A percentile compares a stretch with the other conserved stretches of the same genome.
phyloP scores from a whole-genome alignment of 805 yeast genomes.

The Ogataea nakhonphanomensis region DNA sequence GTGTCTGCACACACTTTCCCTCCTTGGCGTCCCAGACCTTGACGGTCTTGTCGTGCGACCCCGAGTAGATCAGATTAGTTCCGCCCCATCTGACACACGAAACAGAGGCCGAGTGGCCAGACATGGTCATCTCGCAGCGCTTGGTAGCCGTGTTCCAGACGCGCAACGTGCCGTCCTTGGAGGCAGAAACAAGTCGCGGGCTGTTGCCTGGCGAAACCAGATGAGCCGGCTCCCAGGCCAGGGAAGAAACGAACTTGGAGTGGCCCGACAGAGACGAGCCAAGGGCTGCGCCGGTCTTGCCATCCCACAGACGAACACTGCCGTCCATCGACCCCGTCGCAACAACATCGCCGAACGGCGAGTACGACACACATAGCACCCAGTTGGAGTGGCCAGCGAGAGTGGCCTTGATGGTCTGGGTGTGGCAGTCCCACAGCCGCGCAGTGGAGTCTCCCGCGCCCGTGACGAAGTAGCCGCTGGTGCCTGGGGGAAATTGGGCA shows the following conservation, averaged over 20 bases:
- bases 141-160: conserved; percentile 84
- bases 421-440: conserved; percentile 93
- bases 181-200: conserved; percentile 78
- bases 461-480: conserved; percentile 80
- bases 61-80: conserved; percentile 73
- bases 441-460: conserved; percentile 98
- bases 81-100: conserved; percentile 99
- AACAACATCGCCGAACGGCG: conserved; percentile 84
- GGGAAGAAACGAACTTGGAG: conserved; percentile 80
- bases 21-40: conserved; percentile 83
- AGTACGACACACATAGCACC: conserved; percentile 90
- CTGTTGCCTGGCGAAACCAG: conserved; percentile 59
- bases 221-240: conserved; percentile 94
- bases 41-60: conserved; percentile 92
- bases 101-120: conserved; percentile 86
- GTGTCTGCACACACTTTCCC: conserved; percentile 74
- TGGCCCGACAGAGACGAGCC: conserved; percentile 82
- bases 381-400: conserved; percentile 85
- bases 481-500: conserved; percentile 89
- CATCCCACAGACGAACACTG: conserved; percentile 85
- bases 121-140: conserved; percentile 62
- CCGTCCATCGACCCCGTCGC: conserved; percentile 97
- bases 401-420: conserved; percentile 84
- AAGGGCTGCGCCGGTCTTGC: conserved; percentile 63
- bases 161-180: conserved; percentile 86